Evolutionary conservation across 495 filamentous ascomycete genomes (phyloP).

Genomic region (Penicillium bialowiezense): DNA sequence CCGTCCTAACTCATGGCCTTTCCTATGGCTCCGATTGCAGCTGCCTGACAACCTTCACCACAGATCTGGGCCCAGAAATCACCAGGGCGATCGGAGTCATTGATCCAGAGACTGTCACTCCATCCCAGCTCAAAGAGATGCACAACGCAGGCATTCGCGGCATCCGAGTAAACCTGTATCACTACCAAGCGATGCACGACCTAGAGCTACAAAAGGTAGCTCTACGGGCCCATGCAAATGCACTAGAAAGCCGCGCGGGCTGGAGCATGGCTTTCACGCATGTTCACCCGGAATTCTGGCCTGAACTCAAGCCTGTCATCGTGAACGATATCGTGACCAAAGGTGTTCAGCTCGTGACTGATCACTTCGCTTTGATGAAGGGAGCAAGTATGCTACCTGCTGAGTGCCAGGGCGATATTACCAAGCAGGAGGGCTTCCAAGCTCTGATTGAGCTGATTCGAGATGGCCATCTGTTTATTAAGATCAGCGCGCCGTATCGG

Average conservation of each 20-base stretch:
- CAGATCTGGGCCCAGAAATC: slow-evolving; percentile 7
- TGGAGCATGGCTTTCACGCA: slow-evolving; percentile 31
- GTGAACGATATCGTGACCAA: slow-evolving; percentile 12
- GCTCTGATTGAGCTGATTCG: slow-evolving; percentile 22
- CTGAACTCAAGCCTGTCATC: slow-evolving; percentile 14
- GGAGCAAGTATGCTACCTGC: slow-evolving; percentile 15
- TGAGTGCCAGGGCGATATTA: slow-evolving; percentile 8
- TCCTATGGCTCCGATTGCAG: slow-evolving; percentile 23
- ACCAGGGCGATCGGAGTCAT: slow-evolving; percentile 23
- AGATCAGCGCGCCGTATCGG: slow-evolving; percentile 27
- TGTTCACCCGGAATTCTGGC: slow-evolving; percentile 24
- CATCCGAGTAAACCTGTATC: slow-evolving; percentile 25
- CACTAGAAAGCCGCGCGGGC: slow-evolving; percentile 5
- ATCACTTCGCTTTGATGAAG: slow-evolving; percentile 26
- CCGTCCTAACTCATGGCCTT: slow-evolving; percentile 25
- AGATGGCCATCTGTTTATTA: slow-evolving; percentile 18
- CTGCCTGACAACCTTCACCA: slow-evolving; percentile 16
- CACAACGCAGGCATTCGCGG: slow-evolving; percentile 19
- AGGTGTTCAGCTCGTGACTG: slow-evolving; percentile 19
- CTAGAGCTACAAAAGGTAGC: slow-evolving; percentile 19
- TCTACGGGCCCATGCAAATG: slow-evolving; percentile 15
- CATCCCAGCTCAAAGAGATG: slow-evolving; percentile 14
- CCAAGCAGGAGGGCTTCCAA: slow-evolving; percentile 14
- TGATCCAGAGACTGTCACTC: slow-evolving; percentile 17
- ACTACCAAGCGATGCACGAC: slow-evolving; percentile 24